Conservation (phyloP, 2,329 filamentous ascomycete genomes). For the Pseudopithomyces chartarum region DNA sequence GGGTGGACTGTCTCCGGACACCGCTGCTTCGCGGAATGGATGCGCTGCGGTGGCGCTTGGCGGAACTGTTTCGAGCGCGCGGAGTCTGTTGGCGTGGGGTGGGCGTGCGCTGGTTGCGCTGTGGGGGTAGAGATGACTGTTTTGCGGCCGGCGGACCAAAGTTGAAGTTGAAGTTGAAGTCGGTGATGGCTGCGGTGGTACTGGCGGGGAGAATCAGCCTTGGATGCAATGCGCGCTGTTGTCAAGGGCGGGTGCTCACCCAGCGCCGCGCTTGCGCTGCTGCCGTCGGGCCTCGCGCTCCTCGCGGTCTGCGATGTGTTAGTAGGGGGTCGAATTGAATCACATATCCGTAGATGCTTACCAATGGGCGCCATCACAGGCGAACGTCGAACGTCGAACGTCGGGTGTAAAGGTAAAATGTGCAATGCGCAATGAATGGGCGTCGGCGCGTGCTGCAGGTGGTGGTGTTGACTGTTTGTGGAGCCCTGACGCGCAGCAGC, state of each 20-base stretch:
- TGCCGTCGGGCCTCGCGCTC: slow-evolving; percentile 58
- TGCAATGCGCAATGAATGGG: not conserved
- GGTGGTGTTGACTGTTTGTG: slow-evolving; percentile 12
- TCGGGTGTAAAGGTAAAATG: not conserved
- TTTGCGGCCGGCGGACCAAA: slow-evolving; percentile 27
- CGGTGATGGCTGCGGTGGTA: slow-evolving; percentile 53
- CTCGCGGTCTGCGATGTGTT: slow-evolving; percentile 37
- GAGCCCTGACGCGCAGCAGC: slow-evolving; percentile 9
- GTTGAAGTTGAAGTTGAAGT: slow-evolving; percentile 53
- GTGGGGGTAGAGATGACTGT: slow-evolving; percentile 33
- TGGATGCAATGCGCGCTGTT: not conserved
- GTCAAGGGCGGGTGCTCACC: slow-evolving; percentile 48
- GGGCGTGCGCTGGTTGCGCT: slow-evolving; percentile 31
- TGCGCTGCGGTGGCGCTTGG: slow-evolving; percentile 34
- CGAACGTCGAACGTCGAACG: too few species aligned
- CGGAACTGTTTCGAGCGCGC: slow-evolving; percentile 25
- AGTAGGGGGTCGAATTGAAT: not conserved
- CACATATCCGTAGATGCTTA: slow-evolving; percentile 14
- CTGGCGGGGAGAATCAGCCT: slow-evolving; percentile 40
- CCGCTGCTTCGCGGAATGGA: slow-evolving; percentile 30
- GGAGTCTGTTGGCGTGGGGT: slow-evolving; percentile 21
- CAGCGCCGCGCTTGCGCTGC: slow-evolving; percentile 63
- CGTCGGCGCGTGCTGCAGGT: slow-evolving; percentile 5
- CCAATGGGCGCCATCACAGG: slow-evolving; percentile 40
- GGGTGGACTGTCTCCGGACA: slow-evolving; percentile 22